phyloP scores from a whole-genome alignment of 306 rosid species.

The Senna tora region DNA sequence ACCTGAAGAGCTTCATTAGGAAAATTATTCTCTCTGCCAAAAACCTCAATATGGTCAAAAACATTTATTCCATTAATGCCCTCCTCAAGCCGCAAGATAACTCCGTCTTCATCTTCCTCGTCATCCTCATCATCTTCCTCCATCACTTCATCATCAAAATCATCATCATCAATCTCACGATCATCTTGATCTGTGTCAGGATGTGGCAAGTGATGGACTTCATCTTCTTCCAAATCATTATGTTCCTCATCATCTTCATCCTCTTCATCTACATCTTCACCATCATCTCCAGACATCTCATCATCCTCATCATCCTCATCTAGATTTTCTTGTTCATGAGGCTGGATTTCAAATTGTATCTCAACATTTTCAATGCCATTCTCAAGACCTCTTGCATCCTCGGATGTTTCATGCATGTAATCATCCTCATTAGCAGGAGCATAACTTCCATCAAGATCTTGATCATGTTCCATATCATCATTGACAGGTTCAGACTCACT shows the following conservation, averaged over 20 bases:
- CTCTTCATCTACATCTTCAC: constrained; percentile 90
- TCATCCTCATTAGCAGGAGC: constrained; percentile 76
- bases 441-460: constrained; percentile 82
- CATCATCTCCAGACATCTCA: constrained; percentile 98
- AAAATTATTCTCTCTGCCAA: constrained; percentile 88
- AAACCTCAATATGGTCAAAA: constrained; percentile 93
- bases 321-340: constrained; percentile 79
- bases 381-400: constrained; percentile 76
- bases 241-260: constrained; percentile 92
- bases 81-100: constrained; percentile 92
- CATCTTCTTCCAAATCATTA: constrained; percentile 85
- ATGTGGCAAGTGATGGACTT: constrained; percentile 89
- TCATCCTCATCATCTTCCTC: constrained; percentile 99
- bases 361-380: constrained; percentile 74
- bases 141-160: constrained; percentile 94
- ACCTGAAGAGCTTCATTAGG: constrained; percentile 87
- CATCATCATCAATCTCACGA: constrained; percentile 98
- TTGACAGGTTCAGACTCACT: constrained; percentile 96
- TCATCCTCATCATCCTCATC: constrained; percentile 94
- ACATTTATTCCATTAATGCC: constrained; percentile 99
- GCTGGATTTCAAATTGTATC: constrained; percentile 76
- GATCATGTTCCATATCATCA: constrained; percentile 99
- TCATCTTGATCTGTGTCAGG: constrained; percentile 98
- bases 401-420: constrained; percentile 92
- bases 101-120: constrained; percentile 98